Evolutionary conservation across 2,329 filamentous ascomycete genomes (phyloP).

Genomic region (Trichothecium sympodiale): DNA sequence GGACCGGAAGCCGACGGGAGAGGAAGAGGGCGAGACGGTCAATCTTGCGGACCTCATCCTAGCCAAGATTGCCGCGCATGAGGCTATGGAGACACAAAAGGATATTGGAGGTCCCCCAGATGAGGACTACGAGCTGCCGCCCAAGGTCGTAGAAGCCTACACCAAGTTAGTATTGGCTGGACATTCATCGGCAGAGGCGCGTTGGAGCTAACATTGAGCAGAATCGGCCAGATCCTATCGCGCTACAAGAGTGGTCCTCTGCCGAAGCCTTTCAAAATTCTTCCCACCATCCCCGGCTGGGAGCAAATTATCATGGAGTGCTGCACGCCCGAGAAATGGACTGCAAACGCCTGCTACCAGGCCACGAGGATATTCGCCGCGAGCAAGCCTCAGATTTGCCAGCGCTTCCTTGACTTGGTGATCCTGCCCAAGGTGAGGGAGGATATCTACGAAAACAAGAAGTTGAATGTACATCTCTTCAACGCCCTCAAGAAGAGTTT

Average conservation of each 20-base stretch:
- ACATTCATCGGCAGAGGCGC: not conserved
- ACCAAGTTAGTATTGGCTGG: conserved; percentile 50
- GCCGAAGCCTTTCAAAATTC: conserved; percentile 94
- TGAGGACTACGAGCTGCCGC: conserved; percentile 76
- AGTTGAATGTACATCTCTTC: conserved; percentile 92
- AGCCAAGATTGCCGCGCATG: conserved; percentile 85
- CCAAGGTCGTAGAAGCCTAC: conserved; percentile 90
- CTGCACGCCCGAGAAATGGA: conserved; percentile 66
- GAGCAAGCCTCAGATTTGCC: conserved; percentile 65
- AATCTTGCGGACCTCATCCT: conserved; percentile 91
- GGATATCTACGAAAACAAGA: conserved; percentile 88
- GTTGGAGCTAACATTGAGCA: conserved; percentile 17
- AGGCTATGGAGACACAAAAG: conserved; percentile 49
- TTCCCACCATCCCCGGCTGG: conserved; percentile 86
- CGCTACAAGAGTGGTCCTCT: conserved; percentile 94
- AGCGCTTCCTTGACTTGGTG: conserved; percentile 77
- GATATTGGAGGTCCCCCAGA: conserved; percentile 45
- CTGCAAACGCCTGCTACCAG: conserved; percentile 71
- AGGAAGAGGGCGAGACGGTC: conserved; percentile 43
- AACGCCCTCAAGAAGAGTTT: conserved; percentile 82
- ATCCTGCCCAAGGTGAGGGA: conserved; percentile 85
- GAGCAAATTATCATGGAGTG: conserved; percentile 77
- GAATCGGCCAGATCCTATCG: conserved; percentile 76
- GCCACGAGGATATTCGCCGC: conserved; percentile 90
- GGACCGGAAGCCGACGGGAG: conserved; percentile 33